A percentile compares a stretch with the other conserved stretches of the same genome.
Evolutionary conservation across 2,329 filamentous ascomycete species (phyloP).

Genomic region (Thelonectria olida): DNA sequence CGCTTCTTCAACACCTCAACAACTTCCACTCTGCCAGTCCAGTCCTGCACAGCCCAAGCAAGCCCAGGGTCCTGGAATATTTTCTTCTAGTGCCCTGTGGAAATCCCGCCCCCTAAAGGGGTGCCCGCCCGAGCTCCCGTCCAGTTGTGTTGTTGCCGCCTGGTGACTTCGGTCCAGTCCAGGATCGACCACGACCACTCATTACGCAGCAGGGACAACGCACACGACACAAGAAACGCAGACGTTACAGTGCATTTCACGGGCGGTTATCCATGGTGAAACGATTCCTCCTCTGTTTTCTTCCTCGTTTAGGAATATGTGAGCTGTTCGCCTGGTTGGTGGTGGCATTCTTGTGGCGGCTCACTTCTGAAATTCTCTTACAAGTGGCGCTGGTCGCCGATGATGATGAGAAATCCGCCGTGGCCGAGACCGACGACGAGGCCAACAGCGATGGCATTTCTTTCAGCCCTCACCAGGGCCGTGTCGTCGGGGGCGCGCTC

Average conservation of each 20-base stretch:
- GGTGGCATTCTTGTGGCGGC: too few relatives aligned
- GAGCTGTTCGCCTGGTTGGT: neutral
- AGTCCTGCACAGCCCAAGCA: too few relatives aligned
- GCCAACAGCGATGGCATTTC: neutral
- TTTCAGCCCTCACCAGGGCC: neutral
- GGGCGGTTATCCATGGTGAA: neutral
- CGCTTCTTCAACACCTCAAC: too few relatives aligned
- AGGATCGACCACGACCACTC: slow-evolving; percentile 10
- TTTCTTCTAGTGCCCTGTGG: neutral
- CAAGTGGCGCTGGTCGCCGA: neutral
- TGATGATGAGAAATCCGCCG: neutral
- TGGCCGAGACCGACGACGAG: neutral
- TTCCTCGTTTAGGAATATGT: neutral
- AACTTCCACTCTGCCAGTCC: too few relatives aligned
- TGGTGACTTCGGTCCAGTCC: too few relatives aligned
- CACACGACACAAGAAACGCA: slow-evolving; percentile 12
- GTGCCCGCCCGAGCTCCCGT: neutral
- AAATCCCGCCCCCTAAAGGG: neutral
- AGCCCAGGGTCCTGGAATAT: neutral
- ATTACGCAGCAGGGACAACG: slow-evolving; percentile 17
- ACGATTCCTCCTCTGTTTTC: neutral
- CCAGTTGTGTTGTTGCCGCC: too few relatives aligned
- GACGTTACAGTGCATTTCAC: neutral
- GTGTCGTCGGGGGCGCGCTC: neutral
- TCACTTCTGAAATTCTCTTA: neutral